These are phyloP conservation scores for Candolleomyces efflorescens DNA, from an alignment of 768 basidiomycete species.

Conservation along the genomic window DNA sequence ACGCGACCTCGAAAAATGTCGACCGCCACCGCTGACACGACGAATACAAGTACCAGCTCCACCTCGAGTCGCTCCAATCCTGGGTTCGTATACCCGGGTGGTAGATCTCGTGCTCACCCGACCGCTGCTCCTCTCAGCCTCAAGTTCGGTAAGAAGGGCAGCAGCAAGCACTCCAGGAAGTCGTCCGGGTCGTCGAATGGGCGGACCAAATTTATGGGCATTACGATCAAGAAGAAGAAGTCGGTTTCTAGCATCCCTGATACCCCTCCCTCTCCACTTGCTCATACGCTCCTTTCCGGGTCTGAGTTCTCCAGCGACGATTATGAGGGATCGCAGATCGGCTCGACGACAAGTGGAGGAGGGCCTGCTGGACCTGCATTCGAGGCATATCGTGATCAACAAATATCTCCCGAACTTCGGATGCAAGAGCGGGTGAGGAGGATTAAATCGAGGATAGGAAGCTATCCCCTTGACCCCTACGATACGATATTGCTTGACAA, in stretches of 20 bases:
- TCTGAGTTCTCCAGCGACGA: constrained; percentile 2
- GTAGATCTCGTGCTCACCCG: constrained; percentile 16
- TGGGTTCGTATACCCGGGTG: constrained; percentile 11
- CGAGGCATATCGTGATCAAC: constrained; percentile 3
- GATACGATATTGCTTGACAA: constrained; percentile 51
- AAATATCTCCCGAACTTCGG: constrained; percentile 6
- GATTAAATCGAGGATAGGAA: constrained; percentile 20
- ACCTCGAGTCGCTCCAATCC: not conserved
- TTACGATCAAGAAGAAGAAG: constrained; percentile 19
- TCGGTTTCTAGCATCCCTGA: constrained; percentile 7
- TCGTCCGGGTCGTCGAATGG: constrained; percentile 6
- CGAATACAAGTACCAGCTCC: not conserved
- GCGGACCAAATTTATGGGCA: constrained; percentile 19
- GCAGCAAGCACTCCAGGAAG: constrained; percentile 4
- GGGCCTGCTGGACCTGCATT: constrained; percentile 9
- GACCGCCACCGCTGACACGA: not conserved
- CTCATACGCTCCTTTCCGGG: constrained; percentile 5
- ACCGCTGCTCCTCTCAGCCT: not conserved
- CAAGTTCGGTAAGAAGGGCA: not conserved
- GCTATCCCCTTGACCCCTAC: constrained; percentile 37
- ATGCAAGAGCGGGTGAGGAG: constrained; percentile 10
- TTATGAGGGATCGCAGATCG: not conserved
- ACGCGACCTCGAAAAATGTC: not conserved
- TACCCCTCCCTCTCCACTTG: constrained; percentile 2
- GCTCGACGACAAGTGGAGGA: constrained; percentile 8